phyloP scores from a whole-genome alignment of 2,329 filamentous ascomycete species.

The Sporothrix inflata region DNA sequence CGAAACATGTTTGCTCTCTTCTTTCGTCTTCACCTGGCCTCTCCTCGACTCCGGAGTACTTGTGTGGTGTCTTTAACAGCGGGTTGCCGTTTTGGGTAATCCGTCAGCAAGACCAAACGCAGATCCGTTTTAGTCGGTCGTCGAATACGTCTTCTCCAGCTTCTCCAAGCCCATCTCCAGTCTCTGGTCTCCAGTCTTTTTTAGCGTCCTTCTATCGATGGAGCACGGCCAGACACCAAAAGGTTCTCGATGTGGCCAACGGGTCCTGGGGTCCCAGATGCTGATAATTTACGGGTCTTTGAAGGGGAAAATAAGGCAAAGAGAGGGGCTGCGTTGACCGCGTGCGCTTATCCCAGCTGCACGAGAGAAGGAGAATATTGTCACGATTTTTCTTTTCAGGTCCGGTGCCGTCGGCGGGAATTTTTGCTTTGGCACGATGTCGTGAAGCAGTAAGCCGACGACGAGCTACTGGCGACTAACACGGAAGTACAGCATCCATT shows the following conservation, averaged over 20 bases:
- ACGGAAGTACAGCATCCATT: conserved; percentile 2
- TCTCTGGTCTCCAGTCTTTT: conserved; percentile 9
- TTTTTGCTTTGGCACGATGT: not conserved
- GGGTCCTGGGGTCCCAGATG: not conserved
- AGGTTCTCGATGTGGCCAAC: conserved; percentile 19
- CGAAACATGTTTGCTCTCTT: too few species aligned
- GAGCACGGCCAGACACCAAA: not conserved
- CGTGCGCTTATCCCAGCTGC: conserved; percentile 4
- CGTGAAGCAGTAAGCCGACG: conserved; percentile 17
- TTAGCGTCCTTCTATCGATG: conserved; percentile 5
- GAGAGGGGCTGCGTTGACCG: not conserved
- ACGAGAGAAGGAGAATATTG: not conserved
- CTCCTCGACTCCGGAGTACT: not conserved
- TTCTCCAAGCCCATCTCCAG: conserved; percentile 17
- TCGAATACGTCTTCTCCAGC: conserved; percentile 14
- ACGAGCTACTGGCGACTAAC: not conserved
- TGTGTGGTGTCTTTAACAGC: not conserved
- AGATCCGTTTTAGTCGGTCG: not conserved
- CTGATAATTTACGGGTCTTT: not conserved
- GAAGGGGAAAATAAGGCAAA: not conserved
- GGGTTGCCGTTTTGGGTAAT: conserved; percentile 26
- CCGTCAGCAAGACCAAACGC: conserved; percentile 11
- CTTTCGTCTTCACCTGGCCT: not conserved
- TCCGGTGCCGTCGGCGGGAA: conserved; percentile 6
- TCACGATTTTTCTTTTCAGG: not conserved